A percentile compares a stretch with the other conserved stretches of the same genome.
Conservation (phyloP, 1,139 yeast species). For the Scheffersomyces stambukii region DNA sequence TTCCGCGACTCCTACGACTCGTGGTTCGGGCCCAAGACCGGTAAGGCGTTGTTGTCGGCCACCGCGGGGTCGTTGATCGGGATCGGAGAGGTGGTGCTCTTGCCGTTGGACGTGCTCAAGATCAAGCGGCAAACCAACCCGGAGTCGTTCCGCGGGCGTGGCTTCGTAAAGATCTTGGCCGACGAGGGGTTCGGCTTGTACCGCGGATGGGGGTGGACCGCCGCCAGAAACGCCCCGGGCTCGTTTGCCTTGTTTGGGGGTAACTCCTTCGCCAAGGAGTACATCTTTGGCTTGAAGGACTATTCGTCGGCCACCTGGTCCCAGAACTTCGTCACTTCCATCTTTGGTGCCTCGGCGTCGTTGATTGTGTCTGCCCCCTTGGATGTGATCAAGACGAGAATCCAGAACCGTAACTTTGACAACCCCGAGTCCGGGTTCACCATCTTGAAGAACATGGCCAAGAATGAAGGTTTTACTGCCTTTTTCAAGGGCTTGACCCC, state of each 20-base stretch:
- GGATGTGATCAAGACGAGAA: constrained; percentile 97
- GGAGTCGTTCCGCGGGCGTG: constrained; percentile 96
- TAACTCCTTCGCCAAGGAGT: constrained; percentile 97
- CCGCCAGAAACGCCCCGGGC: constrained; percentile 99
- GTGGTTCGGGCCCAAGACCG: constrained; percentile 87
- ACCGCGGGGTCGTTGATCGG: constrained; percentile 97
- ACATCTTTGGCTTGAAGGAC: constrained; percentile 79
- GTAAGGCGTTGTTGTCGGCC: constrained; percentile 94
- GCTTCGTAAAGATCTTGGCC: constrained; percentile 73
- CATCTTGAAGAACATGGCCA: constrained; percentile 87
- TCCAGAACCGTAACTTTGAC: constrained; percentile 93
- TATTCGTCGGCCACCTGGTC: constrained; percentile 90
- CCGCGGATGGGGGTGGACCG: constrained; percentile 99
- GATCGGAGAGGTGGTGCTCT: constrained; percentile 92
- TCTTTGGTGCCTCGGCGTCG: constrained; percentile 96
- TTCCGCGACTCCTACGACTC: constrained; percentile 68
- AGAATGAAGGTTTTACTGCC: constrained; percentile 83
- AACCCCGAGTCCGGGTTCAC: constrained; percentile 92
- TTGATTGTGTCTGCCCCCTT: constrained; percentile 95
- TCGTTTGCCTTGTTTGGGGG: constrained; percentile 97
- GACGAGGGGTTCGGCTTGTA: constrained; percentile 94
- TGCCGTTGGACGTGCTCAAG: constrained; percentile 94
- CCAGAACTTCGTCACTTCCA: constrained; percentile 94
- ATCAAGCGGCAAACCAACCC: constrained; percentile 99
- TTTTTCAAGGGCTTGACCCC: constrained; percentile 98